Conservation (phyloP, 2,329 filamentous ascomycete genomes). For the Hypoxylon sp. region DNA sequence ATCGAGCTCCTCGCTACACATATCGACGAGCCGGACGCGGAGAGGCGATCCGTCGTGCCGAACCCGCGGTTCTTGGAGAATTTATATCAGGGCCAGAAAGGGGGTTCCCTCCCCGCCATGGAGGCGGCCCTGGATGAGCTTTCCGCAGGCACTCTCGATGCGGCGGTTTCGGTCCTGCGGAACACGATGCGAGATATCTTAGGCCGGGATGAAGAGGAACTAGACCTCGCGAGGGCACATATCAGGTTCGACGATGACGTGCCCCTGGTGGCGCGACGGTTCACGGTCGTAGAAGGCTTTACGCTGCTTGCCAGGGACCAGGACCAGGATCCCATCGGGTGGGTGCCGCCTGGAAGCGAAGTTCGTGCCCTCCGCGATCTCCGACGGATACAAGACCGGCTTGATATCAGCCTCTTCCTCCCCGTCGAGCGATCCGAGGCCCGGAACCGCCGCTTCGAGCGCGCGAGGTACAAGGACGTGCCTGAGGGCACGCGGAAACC, state of each 20-base stretch:
- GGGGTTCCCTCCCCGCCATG: not conserved
- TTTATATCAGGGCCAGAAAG: not conserved
- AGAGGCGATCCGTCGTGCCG: not conserved
- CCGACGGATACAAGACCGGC: conserved; percentile 12
- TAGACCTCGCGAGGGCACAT: not conserved
- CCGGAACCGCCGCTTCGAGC: not conserved
- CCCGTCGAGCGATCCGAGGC: not conserved
- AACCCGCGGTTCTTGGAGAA: conserved; percentile 13
- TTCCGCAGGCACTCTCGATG: not conserved
- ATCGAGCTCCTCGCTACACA: conserved; percentile 10
- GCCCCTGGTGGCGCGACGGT: not conserved
- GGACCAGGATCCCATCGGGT: conserved; percentile 2
- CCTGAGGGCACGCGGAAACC: conserved; percentile 18
- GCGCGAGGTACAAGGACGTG: conserved; percentile 6
- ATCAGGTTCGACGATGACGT: not conserved
- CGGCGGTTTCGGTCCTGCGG: conserved; percentile 2
- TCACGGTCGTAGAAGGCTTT: conserved; percentile 11
- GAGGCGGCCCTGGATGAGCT: not conserved
- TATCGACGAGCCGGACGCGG: conserved; percentile 15
- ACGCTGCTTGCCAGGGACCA: conserved; percentile 11
- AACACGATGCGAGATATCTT: not conserved
- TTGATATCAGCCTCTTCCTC: conserved; percentile 18
- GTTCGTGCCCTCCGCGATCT: not conserved
- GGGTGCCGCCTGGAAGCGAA: not conserved
- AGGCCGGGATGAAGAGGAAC: not conserved